Evolutionary conservation across 441 rosid species (phyloP).

Genomic region (Capsella rubella): DNA sequence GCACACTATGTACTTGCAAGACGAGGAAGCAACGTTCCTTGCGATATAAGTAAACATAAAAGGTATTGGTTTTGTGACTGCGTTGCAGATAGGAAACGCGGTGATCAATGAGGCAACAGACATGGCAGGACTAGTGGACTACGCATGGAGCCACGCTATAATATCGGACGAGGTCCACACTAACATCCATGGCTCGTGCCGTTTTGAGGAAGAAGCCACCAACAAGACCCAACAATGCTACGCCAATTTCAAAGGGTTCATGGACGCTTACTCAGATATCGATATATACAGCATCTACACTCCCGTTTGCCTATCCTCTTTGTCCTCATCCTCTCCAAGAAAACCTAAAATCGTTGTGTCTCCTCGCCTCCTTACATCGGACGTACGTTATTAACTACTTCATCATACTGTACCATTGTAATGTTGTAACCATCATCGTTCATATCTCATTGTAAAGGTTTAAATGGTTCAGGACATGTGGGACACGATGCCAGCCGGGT

Average conservation of each 20-base stretch:
- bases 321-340: conserved; percentile 24
- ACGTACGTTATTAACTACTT: conserved; percentile 43
- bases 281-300: conserved; percentile 63
- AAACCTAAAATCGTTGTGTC: conserved; percentile 42
- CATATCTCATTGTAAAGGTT: background rate
- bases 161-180: conserved; percentile 56
- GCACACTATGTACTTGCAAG: background rate
- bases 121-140: conserved; percentile 54
- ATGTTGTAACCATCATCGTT: background rate
- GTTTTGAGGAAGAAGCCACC: conserved; percentile 29
- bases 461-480: conserved; percentile 49
- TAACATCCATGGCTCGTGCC: conserved; percentile 49
- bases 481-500: conserved; percentile 58
- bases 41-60: background rate
- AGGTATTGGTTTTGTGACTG: background rate
- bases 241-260: conserved; percentile 40
- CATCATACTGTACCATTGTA: background rate
- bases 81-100: conserved; percentile 62
- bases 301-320: conserved; percentile 51
- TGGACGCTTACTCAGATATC: conserved; percentile 54
- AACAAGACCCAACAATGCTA: conserved; percentile 44
- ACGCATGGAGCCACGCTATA: conserved; percentile 71
- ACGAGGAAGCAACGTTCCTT: background rate
- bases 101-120: conserved; percentile 60
- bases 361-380: conserved; percentile 49